A percentile compares a stretch with the other conserved stretches of the same genome.
These are phyloP conservation scores for Teunomyces panamensis DNA, from an alignment of 805 yeast genomes.

Conservation along the genomic window DNA sequence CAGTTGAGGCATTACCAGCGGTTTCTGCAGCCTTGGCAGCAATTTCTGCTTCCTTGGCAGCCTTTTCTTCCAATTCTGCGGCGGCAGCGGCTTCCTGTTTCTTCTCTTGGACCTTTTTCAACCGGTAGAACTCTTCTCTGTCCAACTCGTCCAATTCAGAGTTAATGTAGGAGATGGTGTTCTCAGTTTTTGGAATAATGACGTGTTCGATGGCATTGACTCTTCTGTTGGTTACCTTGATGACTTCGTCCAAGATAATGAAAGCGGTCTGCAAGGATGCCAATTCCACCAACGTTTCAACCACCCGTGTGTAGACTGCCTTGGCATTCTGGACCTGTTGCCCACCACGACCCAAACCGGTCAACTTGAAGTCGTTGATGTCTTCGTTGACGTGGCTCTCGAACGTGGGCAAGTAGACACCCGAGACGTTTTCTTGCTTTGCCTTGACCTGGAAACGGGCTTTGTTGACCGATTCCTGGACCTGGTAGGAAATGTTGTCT, in stretches of 20 bases:
- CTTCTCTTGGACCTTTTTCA: conserved; percentile 94
- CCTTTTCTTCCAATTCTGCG: conserved; percentile 52
- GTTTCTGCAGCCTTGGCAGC: conserved; percentile 13
- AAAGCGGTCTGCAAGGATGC: conserved; percentile 97
- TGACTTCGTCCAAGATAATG: conserved; percentile 93
- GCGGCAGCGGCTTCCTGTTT: conserved; percentile 77
- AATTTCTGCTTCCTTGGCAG: conserved; percentile 13
- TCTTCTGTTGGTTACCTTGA: conserved; percentile 96
- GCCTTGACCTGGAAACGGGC: conserved; percentile 91
- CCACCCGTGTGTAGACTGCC: conserved; percentile 88
- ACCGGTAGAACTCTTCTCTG: conserved; percentile 95
- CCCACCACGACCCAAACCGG: conserved; percentile 98
- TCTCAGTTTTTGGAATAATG: conserved; percentile 95
- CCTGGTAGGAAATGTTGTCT: conserved; percentile 91
- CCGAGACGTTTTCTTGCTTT: conserved; percentile 93
- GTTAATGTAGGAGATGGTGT: conserved; percentile 86
- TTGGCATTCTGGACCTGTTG: conserved; percentile 96
- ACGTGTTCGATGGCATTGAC: conserved; percentile 99
- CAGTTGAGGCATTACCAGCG: conserved; percentile 16
- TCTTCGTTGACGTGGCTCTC: conserved; percentile 80
- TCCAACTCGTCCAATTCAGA: conserved; percentile 96
- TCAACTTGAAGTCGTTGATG: conserved; percentile 90
- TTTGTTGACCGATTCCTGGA: conserved; percentile 86
- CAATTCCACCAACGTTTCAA: conserved; percentile 92
- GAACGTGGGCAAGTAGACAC: conserved; percentile 91